phyloP scores from a whole-genome alignment of 1,284 basidiomycete genomes.

The Fomitopsis betulina region DNA sequence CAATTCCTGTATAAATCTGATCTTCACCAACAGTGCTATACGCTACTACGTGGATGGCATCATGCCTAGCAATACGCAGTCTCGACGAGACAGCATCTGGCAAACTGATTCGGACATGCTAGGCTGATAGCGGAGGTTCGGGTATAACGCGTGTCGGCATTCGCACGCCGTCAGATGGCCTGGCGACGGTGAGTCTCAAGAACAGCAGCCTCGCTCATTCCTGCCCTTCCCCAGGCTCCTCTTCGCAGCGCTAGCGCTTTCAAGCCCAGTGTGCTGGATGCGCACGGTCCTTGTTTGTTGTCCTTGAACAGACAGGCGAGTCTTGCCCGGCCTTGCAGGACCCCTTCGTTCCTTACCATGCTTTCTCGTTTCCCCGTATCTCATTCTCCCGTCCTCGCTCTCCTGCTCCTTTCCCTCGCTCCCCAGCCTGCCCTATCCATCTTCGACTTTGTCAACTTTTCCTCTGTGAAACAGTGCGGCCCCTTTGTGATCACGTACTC shows the following conservation, averaged over 20 bases:
- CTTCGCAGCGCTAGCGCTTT: constrained; percentile 2
- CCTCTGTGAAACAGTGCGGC: constrained; percentile 50
- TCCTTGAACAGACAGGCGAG: constrained; percentile 19
- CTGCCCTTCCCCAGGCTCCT: not conserved
- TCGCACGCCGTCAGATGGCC: not conserved
- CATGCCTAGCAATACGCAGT: not conserved
- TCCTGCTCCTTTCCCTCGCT: constrained; percentile 33
- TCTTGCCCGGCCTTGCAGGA: constrained; percentile 16
- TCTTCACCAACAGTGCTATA: too few species aligned
- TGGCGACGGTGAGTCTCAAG: not conserved
- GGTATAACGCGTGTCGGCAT: not conserved
- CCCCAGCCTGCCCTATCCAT: constrained; percentile 43
- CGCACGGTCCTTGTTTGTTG: constrained; percentile 14
- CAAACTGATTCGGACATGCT: too few species aligned
- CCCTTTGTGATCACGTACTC: constrained; percentile 43
- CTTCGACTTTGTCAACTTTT: constrained; percentile 41
- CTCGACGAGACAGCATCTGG: not conserved
- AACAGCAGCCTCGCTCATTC: not conserved
- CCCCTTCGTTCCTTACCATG: constrained; percentile 23
- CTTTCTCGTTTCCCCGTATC: constrained; percentile 14
- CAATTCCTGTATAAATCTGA: too few species aligned
- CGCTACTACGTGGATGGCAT: too few species aligned
- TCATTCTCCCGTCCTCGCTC: constrained; percentile 31
- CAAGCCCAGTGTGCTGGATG: constrained; percentile 14
- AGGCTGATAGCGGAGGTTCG: not conserved